Evolutionary conservation across 768 basidiomycete genomes (phyloP).

Genomic region (Mrakia frigida): DNA sequence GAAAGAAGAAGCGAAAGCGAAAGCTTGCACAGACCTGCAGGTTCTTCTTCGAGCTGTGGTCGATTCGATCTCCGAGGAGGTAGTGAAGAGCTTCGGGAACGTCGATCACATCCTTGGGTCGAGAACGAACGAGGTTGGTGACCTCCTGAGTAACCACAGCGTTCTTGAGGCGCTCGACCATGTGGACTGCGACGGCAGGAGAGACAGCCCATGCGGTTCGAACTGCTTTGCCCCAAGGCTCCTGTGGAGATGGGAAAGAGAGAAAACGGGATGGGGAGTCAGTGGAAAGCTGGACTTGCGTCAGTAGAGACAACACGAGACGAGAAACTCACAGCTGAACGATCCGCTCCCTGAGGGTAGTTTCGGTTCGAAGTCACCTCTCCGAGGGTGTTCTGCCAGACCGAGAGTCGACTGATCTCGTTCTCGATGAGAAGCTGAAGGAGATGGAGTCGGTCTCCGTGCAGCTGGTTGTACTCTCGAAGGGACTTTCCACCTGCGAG

Average conservation of each 20-base stretch:
- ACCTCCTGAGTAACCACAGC: conserved; percentile 65
- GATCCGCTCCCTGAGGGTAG: conserved; percentile 55
- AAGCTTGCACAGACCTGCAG: conserved; percentile 57
- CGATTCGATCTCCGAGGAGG: conserved; percentile 68
- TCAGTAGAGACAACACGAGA: background rate
- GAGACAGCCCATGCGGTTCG: conserved; percentile 74
- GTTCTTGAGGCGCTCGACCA: conserved; percentile 83
- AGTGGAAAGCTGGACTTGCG: background rate
- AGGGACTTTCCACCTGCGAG: background rate
- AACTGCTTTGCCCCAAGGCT: conserved; percentile 61
- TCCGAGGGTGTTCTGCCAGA: conserved; percentile 84
- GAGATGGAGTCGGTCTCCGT: conserved; percentile 66
- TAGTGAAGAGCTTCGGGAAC: conserved; percentile 74
- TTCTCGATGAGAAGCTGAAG: conserved; percentile 82
- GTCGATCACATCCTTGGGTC: conserved; percentile 63
- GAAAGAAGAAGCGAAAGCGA: conserved; percentile 2
- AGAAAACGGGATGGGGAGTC: background rate
- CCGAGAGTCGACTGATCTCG: conserved; percentile 75
- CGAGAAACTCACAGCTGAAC: conserved; percentile 57
- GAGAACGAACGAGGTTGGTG: conserved; percentile 63
- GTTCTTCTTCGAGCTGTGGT: conserved; percentile 57
- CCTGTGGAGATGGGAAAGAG: conserved; percentile 44
- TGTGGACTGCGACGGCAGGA: conserved; percentile 73
- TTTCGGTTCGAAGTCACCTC: conserved; percentile 51
- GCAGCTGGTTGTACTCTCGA: conserved; percentile 54